Percentiles rank a stretch among this genome's conserved stretches.
Conservation (phyloP, 495 filamentous ascomycete genomes). For the Cudoniella acicularis region DNA sequence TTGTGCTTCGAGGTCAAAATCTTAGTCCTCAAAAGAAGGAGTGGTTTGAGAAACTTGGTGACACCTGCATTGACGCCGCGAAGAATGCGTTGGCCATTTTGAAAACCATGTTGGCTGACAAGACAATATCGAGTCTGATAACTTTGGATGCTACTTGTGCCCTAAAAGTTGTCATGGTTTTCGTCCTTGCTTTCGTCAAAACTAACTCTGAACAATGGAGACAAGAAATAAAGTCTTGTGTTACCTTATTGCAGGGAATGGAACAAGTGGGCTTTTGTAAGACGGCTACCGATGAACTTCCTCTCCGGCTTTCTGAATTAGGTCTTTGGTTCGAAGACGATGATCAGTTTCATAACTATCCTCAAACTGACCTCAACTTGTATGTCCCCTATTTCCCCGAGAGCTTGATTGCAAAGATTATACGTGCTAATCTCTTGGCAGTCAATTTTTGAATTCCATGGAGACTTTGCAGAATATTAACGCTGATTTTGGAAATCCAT, state of each 20-base stretch:
- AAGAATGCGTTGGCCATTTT: slow-evolving; percentile 24
- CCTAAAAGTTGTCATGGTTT: slow-evolving; percentile 26
- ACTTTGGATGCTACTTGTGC: slow-evolving; percentile 28
- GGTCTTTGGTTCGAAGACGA: background rate
- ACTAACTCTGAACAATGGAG: background rate
- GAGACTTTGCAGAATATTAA: background rate
- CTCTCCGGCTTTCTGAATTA: slow-evolving; percentile 2
- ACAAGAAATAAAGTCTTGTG: slow-evolving; percentile 6
- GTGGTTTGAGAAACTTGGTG: slow-evolving; percentile 27
- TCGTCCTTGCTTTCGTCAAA: slow-evolving; percentile 20
- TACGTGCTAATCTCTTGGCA: background rate
- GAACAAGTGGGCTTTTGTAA: slow-evolving; percentile 15
- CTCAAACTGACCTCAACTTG: background rate
- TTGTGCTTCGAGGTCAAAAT: slow-evolving; percentile 19
- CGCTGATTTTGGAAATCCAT: background rate
- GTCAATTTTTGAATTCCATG: background rate
- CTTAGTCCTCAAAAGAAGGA: slow-evolving; percentile 21
- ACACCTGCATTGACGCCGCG: slow-evolving; percentile 30
- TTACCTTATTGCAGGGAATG: slow-evolving; percentile 3
- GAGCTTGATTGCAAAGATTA: background rate
- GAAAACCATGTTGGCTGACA: slow-evolving; percentile 24
- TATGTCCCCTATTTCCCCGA: background rate
- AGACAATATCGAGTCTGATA: slow-evolving; percentile 24
- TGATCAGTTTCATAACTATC: background rate
- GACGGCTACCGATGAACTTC: slow-evolving; percentile 6